Evolutionary conservation across 1,284 basidiomycete species (phyloP).

Genomic region (Cystobasidium pallidum): DNA sequence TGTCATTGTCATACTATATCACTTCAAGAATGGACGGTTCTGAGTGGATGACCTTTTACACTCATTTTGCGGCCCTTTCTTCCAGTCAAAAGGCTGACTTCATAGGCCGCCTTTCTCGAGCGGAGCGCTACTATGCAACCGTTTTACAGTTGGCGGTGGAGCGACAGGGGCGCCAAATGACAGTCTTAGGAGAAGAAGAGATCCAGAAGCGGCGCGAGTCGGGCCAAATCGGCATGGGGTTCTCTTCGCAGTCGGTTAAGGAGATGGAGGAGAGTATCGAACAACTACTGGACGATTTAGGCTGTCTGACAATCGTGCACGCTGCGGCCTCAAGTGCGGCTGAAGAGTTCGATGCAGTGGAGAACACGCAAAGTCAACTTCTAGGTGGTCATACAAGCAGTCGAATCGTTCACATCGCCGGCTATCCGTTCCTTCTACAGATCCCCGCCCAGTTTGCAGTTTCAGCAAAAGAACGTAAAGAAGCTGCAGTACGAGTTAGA

Average conservation of each 20-base stretch:
- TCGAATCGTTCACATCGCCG: slow-evolving; percentile 32
- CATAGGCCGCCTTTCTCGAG: slow-evolving; percentile 13
- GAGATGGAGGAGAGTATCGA: slow-evolving; percentile 30
- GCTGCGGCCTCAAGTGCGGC: neutral
- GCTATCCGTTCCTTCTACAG: slow-evolving; percentile 39
- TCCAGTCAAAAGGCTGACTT: slow-evolving; percentile 26
- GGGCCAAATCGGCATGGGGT: slow-evolving; percentile 27
- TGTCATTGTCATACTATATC: neutral
- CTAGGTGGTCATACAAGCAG: slow-evolving; percentile 26
- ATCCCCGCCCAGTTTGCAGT: slow-evolving; percentile 26
- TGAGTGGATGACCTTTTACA: slow-evolving; percentile 25
- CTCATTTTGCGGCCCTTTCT: slow-evolving; percentile 21
- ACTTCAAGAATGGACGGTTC: neutral
- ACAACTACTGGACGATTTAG: slow-evolving; percentile 16
- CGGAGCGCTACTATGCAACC: slow-evolving; percentile 29
- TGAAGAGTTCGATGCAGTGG: slow-evolving; percentile 24
- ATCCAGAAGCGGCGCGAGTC: slow-evolving; percentile 5
- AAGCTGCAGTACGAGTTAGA: slow-evolving; percentile 12
- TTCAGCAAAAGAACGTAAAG: slow-evolving; percentile 7
- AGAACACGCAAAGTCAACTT: slow-evolving; percentile 8
- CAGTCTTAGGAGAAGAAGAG: slow-evolving; percentile 1
- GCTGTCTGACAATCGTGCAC: slow-evolving; percentile 6
- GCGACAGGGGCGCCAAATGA: slow-evolving; percentile 39
- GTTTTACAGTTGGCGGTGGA: slow-evolving; percentile 9
- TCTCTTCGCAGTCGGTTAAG: slow-evolving; percentile 6